Conservation (phyloP, 768 basidiomycete species). For the Auricularia sp. region DNA sequence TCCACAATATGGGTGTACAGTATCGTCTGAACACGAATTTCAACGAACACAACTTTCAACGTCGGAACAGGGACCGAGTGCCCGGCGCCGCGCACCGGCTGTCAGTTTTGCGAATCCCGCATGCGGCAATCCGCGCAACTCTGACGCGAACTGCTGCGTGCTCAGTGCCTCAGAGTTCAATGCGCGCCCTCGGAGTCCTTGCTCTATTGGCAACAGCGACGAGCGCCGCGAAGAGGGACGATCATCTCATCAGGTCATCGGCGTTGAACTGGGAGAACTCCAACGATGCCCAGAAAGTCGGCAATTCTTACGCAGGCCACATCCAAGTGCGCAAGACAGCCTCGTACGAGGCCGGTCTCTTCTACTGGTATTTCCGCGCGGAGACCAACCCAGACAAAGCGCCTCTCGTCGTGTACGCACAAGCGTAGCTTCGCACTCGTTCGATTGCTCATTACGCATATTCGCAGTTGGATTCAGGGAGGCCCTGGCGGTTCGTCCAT, state of each 20-base stretch:
- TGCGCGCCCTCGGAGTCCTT: too few relatives aligned
- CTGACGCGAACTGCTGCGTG: too few relatives aligned
- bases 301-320: neutral
- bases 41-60: too few relatives aligned
- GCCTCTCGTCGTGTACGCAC: neutral
- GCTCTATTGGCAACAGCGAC: too few relatives aligned
- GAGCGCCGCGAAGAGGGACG: neutral
- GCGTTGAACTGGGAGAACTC: neutral
- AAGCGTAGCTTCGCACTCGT: neutral
- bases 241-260: neutral
- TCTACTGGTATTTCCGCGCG: slow-evolving; percentile 2
- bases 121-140: too few relatives aligned
- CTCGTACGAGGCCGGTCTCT: neutral
- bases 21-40: too few relatives aligned
- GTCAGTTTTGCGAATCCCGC: too few relatives aligned
- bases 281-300: neutral
- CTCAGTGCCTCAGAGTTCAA: too few relatives aligned
- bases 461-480: neutral
- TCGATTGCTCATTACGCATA: neutral
- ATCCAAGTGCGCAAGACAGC: neutral
- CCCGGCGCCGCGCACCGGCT: too few relatives aligned
- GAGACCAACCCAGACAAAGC: neutral
- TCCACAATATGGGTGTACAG: too few relatives aligned
- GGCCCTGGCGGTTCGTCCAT: neutral
- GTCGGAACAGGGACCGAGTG: too few relatives aligned